These are phyloP conservation scores for Taiwanofungus camphoratus DNA, from an alignment of 1,284 basidiomycete genomes.

Conservation along the genomic window DNA sequence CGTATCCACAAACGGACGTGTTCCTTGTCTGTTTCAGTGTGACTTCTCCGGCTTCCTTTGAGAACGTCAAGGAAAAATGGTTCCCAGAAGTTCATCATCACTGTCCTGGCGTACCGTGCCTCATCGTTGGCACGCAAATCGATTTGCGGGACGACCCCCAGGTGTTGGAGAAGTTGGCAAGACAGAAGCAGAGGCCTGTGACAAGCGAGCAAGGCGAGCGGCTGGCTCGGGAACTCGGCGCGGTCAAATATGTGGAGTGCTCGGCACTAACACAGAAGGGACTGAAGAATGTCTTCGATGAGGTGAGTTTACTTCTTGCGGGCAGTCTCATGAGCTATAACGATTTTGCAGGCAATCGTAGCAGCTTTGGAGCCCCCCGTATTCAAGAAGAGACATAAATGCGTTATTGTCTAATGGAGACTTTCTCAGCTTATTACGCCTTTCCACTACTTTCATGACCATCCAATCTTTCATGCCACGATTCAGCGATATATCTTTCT, in stretches of 20 bases:
- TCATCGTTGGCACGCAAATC: constrained; percentile 98
- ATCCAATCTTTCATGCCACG: constrained; percentile 20
- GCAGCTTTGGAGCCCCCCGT: constrained; percentile 97
- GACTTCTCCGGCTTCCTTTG: constrained; percentile 96
- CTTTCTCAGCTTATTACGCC: constrained; percentile 1
- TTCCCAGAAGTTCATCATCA: constrained; percentile 99
- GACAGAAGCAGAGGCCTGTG: constrained; percentile 96
- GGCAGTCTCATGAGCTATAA: constrained; percentile 6
- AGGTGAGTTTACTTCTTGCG: constrained; percentile 52
- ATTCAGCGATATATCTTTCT: constrained; percentile 26
- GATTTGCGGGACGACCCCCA: constrained; percentile 93
- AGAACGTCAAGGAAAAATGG: constrained; percentile 99
- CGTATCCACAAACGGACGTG: constrained; percentile 99
- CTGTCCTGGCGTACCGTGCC: constrained; percentile 98
- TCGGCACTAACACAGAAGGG: constrained; percentile 99
- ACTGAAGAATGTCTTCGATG: constrained; percentile 99
- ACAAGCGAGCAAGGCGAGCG: constrained; percentile 86
- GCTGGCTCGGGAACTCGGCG: constrained; percentile 92
- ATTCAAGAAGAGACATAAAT: constrained; percentile 78
- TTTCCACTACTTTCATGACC: constrained; percentile 15
- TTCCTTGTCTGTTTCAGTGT: constrained; percentile 99
- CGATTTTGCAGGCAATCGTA: constrained; percentile 78
- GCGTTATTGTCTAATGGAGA: constrained; percentile 72
- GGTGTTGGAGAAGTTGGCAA: constrained; percentile 91
- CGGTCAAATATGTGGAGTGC: constrained; percentile 99